Evolutionary conservation across 2,329 filamentous ascomycete species (phyloP).

Genomic region (Emmonsiellopsis sp.): DNA sequence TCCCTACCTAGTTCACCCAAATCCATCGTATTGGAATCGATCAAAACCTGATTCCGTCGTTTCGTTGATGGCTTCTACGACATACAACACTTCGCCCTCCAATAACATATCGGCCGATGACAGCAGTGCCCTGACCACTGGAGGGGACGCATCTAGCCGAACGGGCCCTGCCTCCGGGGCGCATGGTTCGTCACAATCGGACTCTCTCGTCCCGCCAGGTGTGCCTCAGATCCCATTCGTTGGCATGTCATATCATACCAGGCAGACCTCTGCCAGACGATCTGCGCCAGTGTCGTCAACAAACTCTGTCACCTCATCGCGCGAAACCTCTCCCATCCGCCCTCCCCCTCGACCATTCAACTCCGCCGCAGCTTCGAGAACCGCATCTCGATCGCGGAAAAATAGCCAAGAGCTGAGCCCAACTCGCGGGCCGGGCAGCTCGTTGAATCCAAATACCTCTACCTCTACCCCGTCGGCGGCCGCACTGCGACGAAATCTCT

Average conservation of each 20-base stretch:
- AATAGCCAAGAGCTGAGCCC: slow-evolving; percentile 61
- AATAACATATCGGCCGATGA: background rate
- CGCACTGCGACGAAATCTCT: slow-evolving; percentile 58
- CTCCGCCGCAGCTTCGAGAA: slow-evolving; percentile 23
- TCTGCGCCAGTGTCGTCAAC: slow-evolving; percentile 30
- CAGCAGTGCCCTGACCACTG: background rate
- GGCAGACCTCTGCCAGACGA: slow-evolving; percentile 15
- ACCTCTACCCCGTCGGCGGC: slow-evolving; percentile 48
- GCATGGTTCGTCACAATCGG: background rate
- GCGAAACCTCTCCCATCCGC: slow-evolving; percentile 40
- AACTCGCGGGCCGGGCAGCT: slow-evolving; percentile 41
- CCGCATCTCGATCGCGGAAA: slow-evolving; percentile 52
- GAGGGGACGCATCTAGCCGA: background rate
- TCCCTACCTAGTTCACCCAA: background rate
- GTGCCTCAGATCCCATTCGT: background rate
- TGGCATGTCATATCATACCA: slow-evolving; percentile 1
- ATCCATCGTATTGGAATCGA: background rate
- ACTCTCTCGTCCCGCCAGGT: background rate
- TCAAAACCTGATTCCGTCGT: background rate
- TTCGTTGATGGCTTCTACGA: background rate
- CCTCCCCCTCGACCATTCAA: slow-evolving; percentile 22
- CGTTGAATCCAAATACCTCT: slow-evolving; percentile 21
- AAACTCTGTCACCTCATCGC: slow-evolving; percentile 39
- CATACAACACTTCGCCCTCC: background rate
- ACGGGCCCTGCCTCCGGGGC: background rate